Conservation (phyloP, 2,329 filamentous ascomycete species). For the Alternaria gaisen region DNA sequence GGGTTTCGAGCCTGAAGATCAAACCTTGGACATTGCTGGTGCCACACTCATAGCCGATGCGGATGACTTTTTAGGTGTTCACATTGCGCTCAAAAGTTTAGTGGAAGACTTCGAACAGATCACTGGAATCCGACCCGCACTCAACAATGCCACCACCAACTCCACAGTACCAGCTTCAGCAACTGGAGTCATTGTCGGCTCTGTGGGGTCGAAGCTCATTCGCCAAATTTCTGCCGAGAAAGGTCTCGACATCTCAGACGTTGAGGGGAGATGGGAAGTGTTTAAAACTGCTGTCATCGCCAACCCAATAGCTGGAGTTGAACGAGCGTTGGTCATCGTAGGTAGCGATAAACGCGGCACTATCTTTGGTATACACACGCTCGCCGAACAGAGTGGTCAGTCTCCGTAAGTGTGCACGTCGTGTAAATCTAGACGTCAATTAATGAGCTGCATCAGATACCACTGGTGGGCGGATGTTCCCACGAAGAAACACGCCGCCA, state of each 20-base stretch:
- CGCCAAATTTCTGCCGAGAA: constrained; percentile 62
- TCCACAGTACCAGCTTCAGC: not conserved
- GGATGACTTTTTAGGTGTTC: constrained; percentile 25
- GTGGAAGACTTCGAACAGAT: constrained; percentile 26
- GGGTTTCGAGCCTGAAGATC: constrained; percentile 11
- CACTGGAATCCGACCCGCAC: constrained; percentile 14
- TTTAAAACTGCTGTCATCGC: constrained; percentile 67
- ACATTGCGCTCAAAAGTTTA: constrained; percentile 28
- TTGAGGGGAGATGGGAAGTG: constrained; percentile 72
- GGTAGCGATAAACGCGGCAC: constrained; percentile 70
- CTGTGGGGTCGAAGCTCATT: constrained; percentile 68
- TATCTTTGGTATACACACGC: constrained; percentile 73
- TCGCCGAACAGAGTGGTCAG: constrained; percentile 75
- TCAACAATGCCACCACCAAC: not conserved
- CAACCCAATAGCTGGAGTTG: constrained; percentile 63
- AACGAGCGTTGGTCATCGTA: constrained; percentile 68
- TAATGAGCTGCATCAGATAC: constrained; percentile 51
- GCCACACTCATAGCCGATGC: constrained; percentile 21
- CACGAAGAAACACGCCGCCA: constrained; percentile 57
- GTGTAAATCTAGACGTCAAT: accelerated
- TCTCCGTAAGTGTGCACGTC: constrained; percentile 54
- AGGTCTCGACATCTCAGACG: constrained; percentile 64
- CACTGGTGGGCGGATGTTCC: constrained; percentile 73
- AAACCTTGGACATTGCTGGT: constrained; percentile 20
- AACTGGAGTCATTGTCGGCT: constrained; percentile 70